phyloP scores from a whole-genome alignment of 257 asterid genomes.

The Plantago elongata region DNA sequence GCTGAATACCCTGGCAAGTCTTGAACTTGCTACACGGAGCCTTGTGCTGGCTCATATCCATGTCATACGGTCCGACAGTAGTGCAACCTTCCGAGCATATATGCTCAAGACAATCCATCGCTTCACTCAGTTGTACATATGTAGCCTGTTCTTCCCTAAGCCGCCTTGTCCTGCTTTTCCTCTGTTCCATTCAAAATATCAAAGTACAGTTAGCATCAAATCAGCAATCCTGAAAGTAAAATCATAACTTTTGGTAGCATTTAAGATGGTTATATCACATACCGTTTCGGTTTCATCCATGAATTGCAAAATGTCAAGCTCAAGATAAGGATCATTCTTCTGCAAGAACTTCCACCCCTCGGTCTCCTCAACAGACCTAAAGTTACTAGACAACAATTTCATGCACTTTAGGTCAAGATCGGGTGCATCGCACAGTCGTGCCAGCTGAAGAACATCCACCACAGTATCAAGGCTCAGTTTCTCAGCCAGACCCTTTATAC shows the following conservation, averaged over 20 bases:
- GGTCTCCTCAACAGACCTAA: constrained; percentile 60
- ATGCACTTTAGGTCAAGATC: constrained; percentile 69
- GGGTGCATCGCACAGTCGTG: constrained; percentile 84
- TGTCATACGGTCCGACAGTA: constrained; percentile 58
- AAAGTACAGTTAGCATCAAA: constrained; percentile 14
- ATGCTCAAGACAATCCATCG: constrained; percentile 85
- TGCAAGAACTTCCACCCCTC: constrained; percentile 92
- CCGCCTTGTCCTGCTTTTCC: constrained; percentile 61
- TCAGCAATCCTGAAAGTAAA: neutral
- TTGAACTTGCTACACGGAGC: constrained; percentile 73
- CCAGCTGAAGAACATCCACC: constrained; percentile 84
- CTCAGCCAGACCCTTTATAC: constrained; percentile 47
- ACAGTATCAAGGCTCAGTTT: constrained; percentile 48
- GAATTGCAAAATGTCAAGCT: constrained; percentile 77
- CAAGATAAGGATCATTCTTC: constrained; percentile 70
- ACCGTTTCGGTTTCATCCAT: constrained; percentile 80
- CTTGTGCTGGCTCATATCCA: constrained; percentile 46
- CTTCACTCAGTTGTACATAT: constrained; percentile 77
- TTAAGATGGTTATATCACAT: constrained; percentile 1
- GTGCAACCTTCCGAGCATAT: constrained; percentile 91
- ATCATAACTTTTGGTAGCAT: neutral
- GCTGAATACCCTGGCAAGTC: constrained; percentile 82
- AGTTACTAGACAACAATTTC: constrained; percentile 45
- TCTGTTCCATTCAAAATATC: constrained; percentile 28
- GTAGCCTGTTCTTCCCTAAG: constrained; percentile 46